Base-by-base conservation (phyloP, 352 stramenopile genomes). In the Phytophthora cactorum region DNA sequence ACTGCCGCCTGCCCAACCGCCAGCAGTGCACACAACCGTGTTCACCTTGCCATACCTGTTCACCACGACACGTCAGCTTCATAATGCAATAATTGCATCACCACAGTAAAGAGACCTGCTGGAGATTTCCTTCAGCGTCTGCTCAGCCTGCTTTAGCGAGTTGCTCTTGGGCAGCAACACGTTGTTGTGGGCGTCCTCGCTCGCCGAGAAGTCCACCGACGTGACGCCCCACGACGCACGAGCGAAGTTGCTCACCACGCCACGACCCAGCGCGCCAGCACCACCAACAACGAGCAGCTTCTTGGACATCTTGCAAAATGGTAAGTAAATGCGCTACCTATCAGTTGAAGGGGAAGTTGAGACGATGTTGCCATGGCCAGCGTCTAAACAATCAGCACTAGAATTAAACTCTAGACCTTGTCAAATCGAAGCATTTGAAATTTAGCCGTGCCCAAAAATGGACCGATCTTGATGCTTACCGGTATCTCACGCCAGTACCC, bases 261-360 rank as follows among this genome's bases (percentile, higher is more conserved):
- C 84, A 34, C 84, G 88, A 29, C 89, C 89, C 2, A 96, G 74
- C 49, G 86, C 85, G 11, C 88, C 89, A 29, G 82, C 78, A 34
- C 88, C 86, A 56, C 89, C 89, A 34, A 95, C 68, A 27, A 96
- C 82, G 9, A 96, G 73, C 65, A 93, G 54, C 66, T 82, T 84
- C 76, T 92, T 92, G 11, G 68, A 64, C 71, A 79, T 77, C 12
- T 2, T 25, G 15, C 43, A 51, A 22, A 47, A 47, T 41, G 28
- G 41, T 25, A 32, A 58, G 41, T 25, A 32, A 58, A 60, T 66
- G 51, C 14, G n/a, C 15, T 8, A 14, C 5, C 11, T 36, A 9
- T 4, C 49, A 9, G 17, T 22, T 32, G 2, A 22, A 15, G 2
- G 36, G 44, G 32, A 25, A 38, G 27, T 34, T 46, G 41, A 54